Evolutionary conservation across 805 yeast genomes (phyloP).

Genomic region (Suhomyces xylopsoci): DNA sequence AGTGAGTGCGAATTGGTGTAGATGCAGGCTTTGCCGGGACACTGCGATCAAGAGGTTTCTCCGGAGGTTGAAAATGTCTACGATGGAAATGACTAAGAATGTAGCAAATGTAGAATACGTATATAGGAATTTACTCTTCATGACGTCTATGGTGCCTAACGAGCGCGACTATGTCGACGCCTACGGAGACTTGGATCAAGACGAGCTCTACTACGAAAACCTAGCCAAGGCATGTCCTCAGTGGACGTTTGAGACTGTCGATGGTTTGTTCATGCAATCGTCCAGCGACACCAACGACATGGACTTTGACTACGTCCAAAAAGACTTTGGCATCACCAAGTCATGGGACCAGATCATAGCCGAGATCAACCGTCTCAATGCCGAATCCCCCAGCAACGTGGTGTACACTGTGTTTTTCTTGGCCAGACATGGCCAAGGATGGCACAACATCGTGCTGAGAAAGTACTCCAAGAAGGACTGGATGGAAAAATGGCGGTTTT

Average conservation of each 20-base stretch:
- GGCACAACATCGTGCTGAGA: constrained; percentile 21
- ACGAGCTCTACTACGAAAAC: constrained; percentile 13
- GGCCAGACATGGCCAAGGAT: constrained; percentile 29
- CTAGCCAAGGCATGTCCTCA: constrained; percentile 1
- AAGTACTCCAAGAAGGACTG: constrained; percentile 21
- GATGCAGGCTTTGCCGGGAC: not conserved
- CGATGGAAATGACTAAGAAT: too few relatives aligned
- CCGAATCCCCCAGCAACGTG: constrained; percentile 11
- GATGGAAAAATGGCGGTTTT: constrained; percentile 19
- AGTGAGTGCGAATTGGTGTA: not conserved
- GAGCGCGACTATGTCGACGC: constrained; percentile 31
- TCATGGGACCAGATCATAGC: constrained; percentile 16
- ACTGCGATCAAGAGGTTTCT: not conserved
- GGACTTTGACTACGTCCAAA: constrained; percentile 18
- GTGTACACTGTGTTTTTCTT: constrained; percentile 21
- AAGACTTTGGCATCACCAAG: constrained; percentile 18
- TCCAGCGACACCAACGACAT: constrained; percentile 20
- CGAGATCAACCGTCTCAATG: constrained; percentile 14
- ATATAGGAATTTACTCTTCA: not conserved
- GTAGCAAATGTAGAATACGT: not conserved
- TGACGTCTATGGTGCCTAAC: constrained; percentile 32
- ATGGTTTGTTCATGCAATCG: constrained; percentile 23
- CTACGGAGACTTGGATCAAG: constrained; percentile 23
- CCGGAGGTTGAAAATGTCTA: too few relatives aligned
- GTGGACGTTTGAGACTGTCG: constrained; percentile 24